Base-by-base conservation (phyloP, 2,329 filamentous ascomycete genomes). In the Xylaria sp. region DNA sequence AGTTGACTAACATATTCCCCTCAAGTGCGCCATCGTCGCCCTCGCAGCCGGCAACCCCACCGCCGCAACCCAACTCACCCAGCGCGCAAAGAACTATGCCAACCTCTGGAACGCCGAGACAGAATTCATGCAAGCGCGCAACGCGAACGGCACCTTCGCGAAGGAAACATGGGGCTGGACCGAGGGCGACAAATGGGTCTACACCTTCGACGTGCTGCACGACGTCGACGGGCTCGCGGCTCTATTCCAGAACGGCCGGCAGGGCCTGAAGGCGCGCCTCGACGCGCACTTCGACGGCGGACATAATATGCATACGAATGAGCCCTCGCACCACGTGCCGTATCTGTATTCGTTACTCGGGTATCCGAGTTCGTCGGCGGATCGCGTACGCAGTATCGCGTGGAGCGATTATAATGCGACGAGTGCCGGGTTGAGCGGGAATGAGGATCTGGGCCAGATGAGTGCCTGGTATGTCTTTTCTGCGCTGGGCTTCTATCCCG, bases 401-500 rank as follows among this genome's bases (percentile, higher is more conserved):
- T 74, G 68, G 68, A 64, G 69, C 10, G 74, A 78, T 19, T 79
- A 79, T 52, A 80, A 80, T 46, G 73, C 76, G 7, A 79, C 78
- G 0, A 74, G 76, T 44, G 72, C 75, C 0, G 78, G 78, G 0
- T 63, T 80, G 0, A 74, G 75, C 39, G 78, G 78, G 0, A 80
- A 80, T 60, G 78, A 80, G 61, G 77, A 80, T 63, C 67, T 80
- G 2, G 78, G 78, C 1, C 78, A 80, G 69, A 80, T 79, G 77
- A 79, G 76, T 60, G 76, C 77, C 0, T 80, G 77, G 77, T 79
- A 79, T 55, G 67, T 79, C 3, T 78, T 80, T 57, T 78, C 76
- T 0, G 75, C 77, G 3, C 63, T 80, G 8, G 78, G 77, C 0
- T 79, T 80, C 64, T 80, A 79, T 60, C 78, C 78, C 0, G 70